Base-by-base conservation (phyloP, 495 filamentous ascomycete species). In the Penicillium argentinense region DNA sequence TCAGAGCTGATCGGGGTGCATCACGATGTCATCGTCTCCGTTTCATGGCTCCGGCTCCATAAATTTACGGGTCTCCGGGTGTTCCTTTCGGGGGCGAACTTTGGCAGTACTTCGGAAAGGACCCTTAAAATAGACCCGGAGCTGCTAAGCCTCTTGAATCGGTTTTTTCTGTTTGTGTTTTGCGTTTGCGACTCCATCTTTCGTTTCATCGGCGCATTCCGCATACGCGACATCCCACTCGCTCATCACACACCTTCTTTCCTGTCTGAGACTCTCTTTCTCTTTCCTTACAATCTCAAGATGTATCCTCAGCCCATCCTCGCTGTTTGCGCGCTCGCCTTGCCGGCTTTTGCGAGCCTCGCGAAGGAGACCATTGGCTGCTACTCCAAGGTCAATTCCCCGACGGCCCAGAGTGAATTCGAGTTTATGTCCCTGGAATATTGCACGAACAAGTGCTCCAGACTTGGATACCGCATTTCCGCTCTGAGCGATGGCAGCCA, bases 381-480 rank as follows among this genome's bases (percentile, higher is more conserved):
- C 57, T 76, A 66, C 49, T 65, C 49, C 24, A 53, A 50, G 2
- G 45, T 63, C 3, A 57, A 55, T 4, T 46, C 45, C 3, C 44
- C 74, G 18, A 53, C 44, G n/a, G 30, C 46, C 9, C 25, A 54
- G 13, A 57, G 58, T 3, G 39, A 51, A 19, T 64, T 48, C 32
- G 45, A 30, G 17, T 76, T 46, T 37, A 64, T 71, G 44, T 60
- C 66, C 13, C 43, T 33, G 3, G 56, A 53, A n/a, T 53, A 59
- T 21, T 75, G 72, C 42, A 28, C 59, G 18, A 11, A 62, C 17
- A 16, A 51, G 49, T 75, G 72, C 47, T 17, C 43, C 3, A 42
- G 45, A 4, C 49, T 41, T 6, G 51, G 51, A 18, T 64, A 62
- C 39, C 46, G 56, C 11, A 48, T 74, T 14, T 63, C 56, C 19